phyloP scores from a whole-genome alignment of 805 yeast species.

The Suhomyces xylopsoci region DNA sequence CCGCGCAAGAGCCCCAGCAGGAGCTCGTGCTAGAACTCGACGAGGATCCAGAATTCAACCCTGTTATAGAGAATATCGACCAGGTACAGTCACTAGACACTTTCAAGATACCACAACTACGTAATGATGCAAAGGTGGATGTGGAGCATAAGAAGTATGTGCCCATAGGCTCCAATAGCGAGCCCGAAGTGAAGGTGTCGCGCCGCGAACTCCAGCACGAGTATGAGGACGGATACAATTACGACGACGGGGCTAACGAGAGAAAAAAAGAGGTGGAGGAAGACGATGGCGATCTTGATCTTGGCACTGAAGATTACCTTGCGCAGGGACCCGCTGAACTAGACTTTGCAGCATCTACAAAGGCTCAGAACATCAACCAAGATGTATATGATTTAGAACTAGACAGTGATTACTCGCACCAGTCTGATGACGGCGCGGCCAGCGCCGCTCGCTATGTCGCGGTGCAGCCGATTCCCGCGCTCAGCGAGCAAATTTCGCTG shows the following conservation, averaged over 20 bases:
- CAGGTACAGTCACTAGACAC: neutral
- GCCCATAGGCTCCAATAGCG: neutral
- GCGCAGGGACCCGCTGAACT: neutral
- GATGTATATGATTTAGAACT: constrained; percentile 7
- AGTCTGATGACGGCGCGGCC: neutral
- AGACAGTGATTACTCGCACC: neutral
- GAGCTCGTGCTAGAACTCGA: constrained; percentile 2
- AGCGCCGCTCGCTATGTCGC: neutral
- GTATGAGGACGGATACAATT: constrained; percentile 12
- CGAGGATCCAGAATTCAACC: constrained; percentile 10
- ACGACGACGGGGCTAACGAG: constrained; percentile 9
- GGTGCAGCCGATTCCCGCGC: neutral
- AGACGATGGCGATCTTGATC: constrained; percentile 4
- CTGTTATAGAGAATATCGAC: constrained; percentile 14
- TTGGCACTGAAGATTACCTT: constrained; percentile 4
- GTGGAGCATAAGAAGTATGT: constrained; percentile 4
- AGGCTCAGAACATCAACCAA: neutral
- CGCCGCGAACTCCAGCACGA: constrained; percentile 6
- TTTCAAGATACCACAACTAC: neutral
- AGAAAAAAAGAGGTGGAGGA: constrained; percentile 1
- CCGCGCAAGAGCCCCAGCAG: neutral
- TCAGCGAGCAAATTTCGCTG: neutral
- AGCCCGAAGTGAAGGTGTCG: constrained; percentile 4
- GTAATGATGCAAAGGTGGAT: neutral
- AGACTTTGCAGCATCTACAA: neutral